Evolutionary conservation across 257 asterid genomes (phyloP).

Genomic region (Nicotiana undulata): DNA sequence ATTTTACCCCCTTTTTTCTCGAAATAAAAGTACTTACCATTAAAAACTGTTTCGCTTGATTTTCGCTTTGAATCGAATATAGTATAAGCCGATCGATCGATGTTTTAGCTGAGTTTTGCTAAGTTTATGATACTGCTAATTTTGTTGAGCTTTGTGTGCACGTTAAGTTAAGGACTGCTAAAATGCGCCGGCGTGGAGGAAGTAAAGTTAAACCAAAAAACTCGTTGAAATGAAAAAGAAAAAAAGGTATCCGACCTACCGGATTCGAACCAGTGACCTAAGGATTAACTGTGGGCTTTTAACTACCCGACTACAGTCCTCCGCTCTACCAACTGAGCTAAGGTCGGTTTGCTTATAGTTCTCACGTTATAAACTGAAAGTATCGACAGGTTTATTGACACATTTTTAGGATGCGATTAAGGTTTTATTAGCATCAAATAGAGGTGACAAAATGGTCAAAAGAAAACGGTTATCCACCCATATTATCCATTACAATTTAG

Average conservation of each 20-base stretch:
- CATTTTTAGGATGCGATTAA: no score
- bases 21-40: neutral
- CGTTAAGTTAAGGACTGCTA: neutral
- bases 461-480: no score
- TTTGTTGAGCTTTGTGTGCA: neutral
- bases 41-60: neutral
- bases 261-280: conserved; percentile 9
- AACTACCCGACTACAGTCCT: neutral
- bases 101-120: neutral
- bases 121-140: neutral
- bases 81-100: neutral
- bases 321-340: conserved; percentile 12
- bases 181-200: neutral
- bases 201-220: neutral
- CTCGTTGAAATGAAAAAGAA: no score
- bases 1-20: neutral
- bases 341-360: no score
- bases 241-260: neutral
- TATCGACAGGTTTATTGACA: no score
- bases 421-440: no score
- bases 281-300: neutral
- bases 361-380: no score
- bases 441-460: no score
- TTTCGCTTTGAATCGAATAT: neutral
- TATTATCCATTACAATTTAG: no score